These are phyloP conservation scores for Aphanomyces invadans DNA, from an alignment of 352 stramenopile genomes.

Conservation along the genomic window DNA sequence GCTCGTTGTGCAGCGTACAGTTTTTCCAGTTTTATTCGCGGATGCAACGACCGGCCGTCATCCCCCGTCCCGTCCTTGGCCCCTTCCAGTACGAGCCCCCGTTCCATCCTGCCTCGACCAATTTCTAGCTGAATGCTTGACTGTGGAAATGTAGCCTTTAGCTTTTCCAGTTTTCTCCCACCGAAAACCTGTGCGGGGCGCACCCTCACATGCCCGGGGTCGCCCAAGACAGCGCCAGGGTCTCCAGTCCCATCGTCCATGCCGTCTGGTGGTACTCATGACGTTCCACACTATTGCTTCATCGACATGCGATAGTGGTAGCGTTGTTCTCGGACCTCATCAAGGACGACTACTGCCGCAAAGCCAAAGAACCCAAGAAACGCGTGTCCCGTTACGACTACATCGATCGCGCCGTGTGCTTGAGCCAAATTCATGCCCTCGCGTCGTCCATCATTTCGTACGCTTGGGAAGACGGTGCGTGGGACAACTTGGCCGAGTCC, in stretches of 20 bases:
- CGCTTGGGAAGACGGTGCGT: background rate
- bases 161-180: conserved; percentile 24
- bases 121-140: too few relatives aligned
- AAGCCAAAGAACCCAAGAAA: conserved; percentile 18
- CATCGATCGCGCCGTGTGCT: conserved; percentile 4
- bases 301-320: background rate
- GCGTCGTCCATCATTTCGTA: conserved; percentile 1
- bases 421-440: conserved; percentile 11
- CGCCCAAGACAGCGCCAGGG: background rate
- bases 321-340: conserved; percentile 24
- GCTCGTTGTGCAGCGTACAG: conserved; percentile 10
- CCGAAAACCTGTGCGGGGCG: background rate
- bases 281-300: background rate
- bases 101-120: too few relatives aligned
- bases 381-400: conserved; percentile 21
- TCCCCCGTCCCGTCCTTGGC: conserved; percentile 14
- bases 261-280: conserved; percentile 8
- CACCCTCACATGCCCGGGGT: background rate
- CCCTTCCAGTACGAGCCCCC: background rate
- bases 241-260: conserved; percentile 19
- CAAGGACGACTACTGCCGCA: conserved; percentile 5
- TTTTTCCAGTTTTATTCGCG: conserved; percentile 13
- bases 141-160: conserved; percentile 14
- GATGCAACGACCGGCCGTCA: background rate
- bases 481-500: conserved; percentile 9